Evolutionary conservation across 176 grass and related monocot genomes (phyloP), one percentile per base, ranked within the genome.

Genomic region (Oryza punctata): DNA sequence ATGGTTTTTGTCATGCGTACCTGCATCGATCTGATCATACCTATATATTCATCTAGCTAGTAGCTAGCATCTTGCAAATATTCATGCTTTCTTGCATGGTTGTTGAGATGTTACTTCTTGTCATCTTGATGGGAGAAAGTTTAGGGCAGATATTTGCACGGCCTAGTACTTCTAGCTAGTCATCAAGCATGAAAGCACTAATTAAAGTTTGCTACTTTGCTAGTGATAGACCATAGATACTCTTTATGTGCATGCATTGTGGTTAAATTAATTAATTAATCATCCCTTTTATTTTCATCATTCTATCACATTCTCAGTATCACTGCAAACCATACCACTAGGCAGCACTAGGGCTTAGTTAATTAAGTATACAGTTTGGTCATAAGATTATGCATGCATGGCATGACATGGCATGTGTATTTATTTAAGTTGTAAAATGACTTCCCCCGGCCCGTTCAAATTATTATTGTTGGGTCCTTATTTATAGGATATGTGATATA

Each of bases 91-190:
- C 45, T 84, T 78, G 26, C 59, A 82, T 78, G 89, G 71, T 87
- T 76, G 84, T 87, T 87, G 75, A 76, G 76, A 70, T 91, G 80
- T 91, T 79, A 29, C 69, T 80, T 80, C 80, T 41, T 80, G 75
- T 69, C 69, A 63, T 83, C n/a, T 75, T 70, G 75, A 76, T 52
- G 63, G 12, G 79, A 46, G 9, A 3, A 86, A 27, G 43, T 84
- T 77, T 82, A 75, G 80, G 75, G 64, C 80, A 83, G 80, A 79
- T 74, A 87, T 11, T 80, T 90, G 89, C 89, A 90, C 85, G 80
- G 69, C 70, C 70, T 79, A 44, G 75, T 75, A 79, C 69, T 79
- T 65, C 65, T 82, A 63, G 41, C 52, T 84, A 59, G 49, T 70
- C 30, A 83, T 70, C 50, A 44, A 76, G 19, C 69, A 75, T 70